These are phyloP conservation scores for Arabidopsis suecica DNA, from an alignment of 345 rosid genomes.

Conservation along the genomic window DNA sequence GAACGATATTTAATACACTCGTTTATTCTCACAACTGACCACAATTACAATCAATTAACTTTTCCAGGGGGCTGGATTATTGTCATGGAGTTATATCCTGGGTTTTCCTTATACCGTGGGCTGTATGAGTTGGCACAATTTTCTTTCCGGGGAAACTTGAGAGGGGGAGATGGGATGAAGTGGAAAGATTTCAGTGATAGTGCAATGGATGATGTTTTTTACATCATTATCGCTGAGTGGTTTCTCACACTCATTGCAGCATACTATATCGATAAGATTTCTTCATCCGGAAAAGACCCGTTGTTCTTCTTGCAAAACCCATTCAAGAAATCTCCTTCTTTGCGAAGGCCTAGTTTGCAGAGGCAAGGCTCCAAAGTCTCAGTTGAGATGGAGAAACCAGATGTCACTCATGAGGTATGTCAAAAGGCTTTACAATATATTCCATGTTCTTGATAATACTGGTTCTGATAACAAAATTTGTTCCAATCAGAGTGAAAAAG, in stretches of 20 bases:
- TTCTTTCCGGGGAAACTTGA: slow-evolving; percentile 57
- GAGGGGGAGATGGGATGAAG: slow-evolving; percentile 78
- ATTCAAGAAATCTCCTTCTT: slow-evolving; percentile 51
- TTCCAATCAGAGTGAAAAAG: slow-evolving; percentile 68
- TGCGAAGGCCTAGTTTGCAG: slow-evolving; percentile 60
- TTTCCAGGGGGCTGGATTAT: slow-evolving; percentile 73
- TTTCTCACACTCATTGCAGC: slow-evolving; percentile 64
- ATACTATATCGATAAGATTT: slow-evolving; percentile 67
- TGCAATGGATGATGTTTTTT: slow-evolving; percentile 76
- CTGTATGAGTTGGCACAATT: slow-evolving; percentile 77
- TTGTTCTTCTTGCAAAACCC: slow-evolving; percentile 60
- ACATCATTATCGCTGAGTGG: slow-evolving; percentile 81
- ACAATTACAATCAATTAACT: slow-evolving; percentile 14
- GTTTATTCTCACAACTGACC: slow-evolving; percentile 12
- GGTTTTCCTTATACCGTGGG: slow-evolving; percentile 88
- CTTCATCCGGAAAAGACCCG: slow-evolving; percentile 63
- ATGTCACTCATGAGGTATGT: slow-evolving; percentile 85
- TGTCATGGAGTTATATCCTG: slow-evolving; percentile 83
- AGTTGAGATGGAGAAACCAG: slow-evolving; percentile 82
- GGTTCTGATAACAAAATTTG: background rate
- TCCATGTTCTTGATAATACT: slow-evolving; percentile 8
- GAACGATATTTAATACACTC: background rate
- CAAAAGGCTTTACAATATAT: slow-evolving; percentile 1
- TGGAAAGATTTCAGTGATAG: slow-evolving; percentile 75
- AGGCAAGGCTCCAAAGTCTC: slow-evolving; percentile 78